A percentile compares a stretch with the other conserved stretches of the same genome.
Conservation (phyloP, 106 monocot species). For the Dendrobium nobile region DNA sequence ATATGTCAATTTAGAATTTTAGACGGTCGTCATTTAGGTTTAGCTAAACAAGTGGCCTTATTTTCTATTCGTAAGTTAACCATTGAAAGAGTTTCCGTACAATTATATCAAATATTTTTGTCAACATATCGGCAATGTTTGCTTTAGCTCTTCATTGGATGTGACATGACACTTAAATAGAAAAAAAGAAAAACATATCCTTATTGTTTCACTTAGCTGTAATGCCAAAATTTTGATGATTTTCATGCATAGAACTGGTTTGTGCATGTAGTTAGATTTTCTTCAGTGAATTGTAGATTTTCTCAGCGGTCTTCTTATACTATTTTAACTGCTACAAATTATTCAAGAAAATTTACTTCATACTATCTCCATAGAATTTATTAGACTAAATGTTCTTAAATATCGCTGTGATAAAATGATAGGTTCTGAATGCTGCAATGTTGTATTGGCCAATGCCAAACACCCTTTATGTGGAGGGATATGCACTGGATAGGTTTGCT, state of each 20-base stretch:
- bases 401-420: conserved; percentile 1
- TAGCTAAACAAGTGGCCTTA: too few species aligned
- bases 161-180: too few species aligned
- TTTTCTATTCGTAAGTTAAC: too few species aligned
- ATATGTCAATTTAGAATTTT: too few species aligned
- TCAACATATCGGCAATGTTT: not conserved
- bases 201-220: too few species aligned
- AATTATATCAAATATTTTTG: not conserved
- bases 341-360: not conserved
- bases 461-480: conserved; percentile 88
- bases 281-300: not conserved
- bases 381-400: conserved; percentile 6
- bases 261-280: not conserved
- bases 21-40: too few species aligned
- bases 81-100: not conserved
- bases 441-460: conserved; percentile 91
- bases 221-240: too few species aligned
- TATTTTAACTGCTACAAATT: not conserved
- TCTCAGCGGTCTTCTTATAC: not conserved
- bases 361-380: not conserved
- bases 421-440: conserved; percentile 99
- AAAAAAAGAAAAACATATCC: too few species aligned
- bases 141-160: not conserved
- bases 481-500: conserved; percentile 91
- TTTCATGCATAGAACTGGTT: not conserved